Evolutionary conservation across 371 early-diverging fungal species (phyloP), one percentile per base, ranked within the genome.

Genomic region (Nematocida sp.): DNA sequence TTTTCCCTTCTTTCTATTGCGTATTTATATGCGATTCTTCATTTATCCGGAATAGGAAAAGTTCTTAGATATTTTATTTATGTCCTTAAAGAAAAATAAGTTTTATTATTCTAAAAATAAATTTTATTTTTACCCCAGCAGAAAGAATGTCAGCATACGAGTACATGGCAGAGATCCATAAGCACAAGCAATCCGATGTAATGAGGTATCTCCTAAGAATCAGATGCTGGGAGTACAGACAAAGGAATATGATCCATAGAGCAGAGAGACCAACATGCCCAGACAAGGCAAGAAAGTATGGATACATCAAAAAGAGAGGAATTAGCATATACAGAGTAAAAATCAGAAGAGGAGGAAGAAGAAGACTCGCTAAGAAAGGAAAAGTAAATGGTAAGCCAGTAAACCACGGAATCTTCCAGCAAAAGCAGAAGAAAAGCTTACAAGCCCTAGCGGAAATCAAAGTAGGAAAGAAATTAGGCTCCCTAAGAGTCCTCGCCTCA

Each of bases 241-340:
- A 95, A 86, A 87, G 92, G 84, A 90, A 90, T 84, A 90, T 89
- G 76, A 90, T 95, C 82, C 94, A 94, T 88, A 90, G 93, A 80
- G 94, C 94, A 49, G 90, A 92, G 71, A 91, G 93, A 83, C 93
- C 97, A 56, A 91, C 94, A 76, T 93, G 93, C 83, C 92, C 94
- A 67, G 95, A 95, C 84, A 93, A 94, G 89, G 97, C 97, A 61
- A 90, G 95, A 83, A 92, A 92, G 80, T 87, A 95, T 66, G 97
- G 97, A 69, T 97, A 95, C 90, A 93, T 93, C 87, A 92, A 92
- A 85, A 97, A 94, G 89, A 92, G 92, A 86, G 97, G 97, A 79
- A 92, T 89, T 85, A 91, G 92, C 79, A 88, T 94, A 86, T 95
- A 92, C 89, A 89, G 93, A 81, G 88, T 94, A 82, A 91, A 95